Evolutionary conservation across 805 yeast species (phyloP).

Genomic region (Starmerella powellii): DNA sequence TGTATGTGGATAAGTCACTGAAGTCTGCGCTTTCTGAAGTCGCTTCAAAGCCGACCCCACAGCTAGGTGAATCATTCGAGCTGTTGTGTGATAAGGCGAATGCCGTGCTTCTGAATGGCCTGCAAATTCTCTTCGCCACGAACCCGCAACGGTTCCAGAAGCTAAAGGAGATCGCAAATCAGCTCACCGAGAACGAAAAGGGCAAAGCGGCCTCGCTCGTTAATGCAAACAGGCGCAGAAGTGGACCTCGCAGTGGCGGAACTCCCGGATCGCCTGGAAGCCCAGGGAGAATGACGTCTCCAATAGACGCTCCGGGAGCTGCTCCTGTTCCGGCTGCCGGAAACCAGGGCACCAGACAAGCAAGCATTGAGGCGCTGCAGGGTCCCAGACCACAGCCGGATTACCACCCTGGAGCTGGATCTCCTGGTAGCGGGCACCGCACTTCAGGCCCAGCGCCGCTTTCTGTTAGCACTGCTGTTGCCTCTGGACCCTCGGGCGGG

Average conservation of each 20-base stretch:
- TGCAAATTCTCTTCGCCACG: constrained; percentile 8
- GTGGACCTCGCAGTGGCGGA: too few species aligned
- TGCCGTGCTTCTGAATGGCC: constrained; percentile 9
- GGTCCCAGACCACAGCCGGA: not conserved
- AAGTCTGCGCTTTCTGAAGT: not conserved
- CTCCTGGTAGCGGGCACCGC: not conserved
- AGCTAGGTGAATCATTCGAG: not conserved
- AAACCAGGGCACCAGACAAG: not conserved
- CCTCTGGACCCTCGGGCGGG: not conserved
- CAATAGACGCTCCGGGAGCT: not conserved
- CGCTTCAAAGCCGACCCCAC: not conserved
- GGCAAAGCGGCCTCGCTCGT: constrained; percentile 1
- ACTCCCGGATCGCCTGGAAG: not conserved
- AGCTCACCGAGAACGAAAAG: constrained; percentile 8
- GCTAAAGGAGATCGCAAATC: not conserved
- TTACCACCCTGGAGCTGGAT: not conserved
- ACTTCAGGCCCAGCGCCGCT: not conserved
- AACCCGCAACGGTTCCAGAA: constrained; percentile 6
- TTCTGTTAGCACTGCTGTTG: not conserved
- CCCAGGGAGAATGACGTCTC: not conserved
- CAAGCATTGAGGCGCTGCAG: not conserved
- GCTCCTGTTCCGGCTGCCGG: not conserved
- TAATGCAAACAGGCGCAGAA: not conserved
- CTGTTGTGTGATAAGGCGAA: constrained; percentile 10
- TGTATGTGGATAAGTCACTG: constrained; percentile 18